Conservation (phyloP, 768 basidiomycete genomes). For the Trametes villosa region DNA sequence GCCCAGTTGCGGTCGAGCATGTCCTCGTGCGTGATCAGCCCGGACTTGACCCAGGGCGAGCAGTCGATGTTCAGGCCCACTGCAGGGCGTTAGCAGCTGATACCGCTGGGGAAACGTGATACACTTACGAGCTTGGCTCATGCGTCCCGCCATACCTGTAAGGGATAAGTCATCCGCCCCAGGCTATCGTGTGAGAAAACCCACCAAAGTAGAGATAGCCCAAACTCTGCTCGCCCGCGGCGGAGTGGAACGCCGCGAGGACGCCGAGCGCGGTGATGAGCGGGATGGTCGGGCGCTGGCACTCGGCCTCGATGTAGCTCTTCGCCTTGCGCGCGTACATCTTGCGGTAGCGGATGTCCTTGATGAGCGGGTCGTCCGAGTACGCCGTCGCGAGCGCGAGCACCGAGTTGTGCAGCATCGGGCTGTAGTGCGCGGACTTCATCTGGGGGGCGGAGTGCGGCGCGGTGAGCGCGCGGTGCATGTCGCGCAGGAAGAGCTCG, state of each 20-base stretch:
- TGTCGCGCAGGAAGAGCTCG: slow-evolving; percentile 45
- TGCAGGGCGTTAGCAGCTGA: slow-evolving; percentile 29
- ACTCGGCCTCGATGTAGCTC: slow-evolving; percentile 44
- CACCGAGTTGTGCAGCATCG: slow-evolving; percentile 73
- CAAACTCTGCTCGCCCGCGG: slow-evolving; percentile 44
- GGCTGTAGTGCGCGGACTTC: slow-evolving; percentile 65
- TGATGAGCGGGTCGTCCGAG: slow-evolving; percentile 42
- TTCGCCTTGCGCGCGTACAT: slow-evolving; percentile 44
- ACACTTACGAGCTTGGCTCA: slow-evolving; percentile 62
- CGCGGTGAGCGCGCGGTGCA: slow-evolving; percentile 41
- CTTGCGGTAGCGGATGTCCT: slow-evolving; percentile 33
- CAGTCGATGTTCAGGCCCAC: slow-evolving; percentile 63
- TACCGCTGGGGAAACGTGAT: not conserved
- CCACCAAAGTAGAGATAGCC: slow-evolving; percentile 50
- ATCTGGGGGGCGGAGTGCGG: slow-evolving; percentile 35
- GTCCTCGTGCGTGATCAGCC: slow-evolving; percentile 54
- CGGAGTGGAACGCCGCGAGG: slow-evolving; percentile 44
- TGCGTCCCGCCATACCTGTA: slow-evolving; percentile 59
- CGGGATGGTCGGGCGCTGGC: slow-evolving; percentile 44
- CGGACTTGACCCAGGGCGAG: slow-evolving; percentile 57
- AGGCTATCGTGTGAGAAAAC: not conserved
- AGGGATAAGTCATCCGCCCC: not conserved
- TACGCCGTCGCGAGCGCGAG: slow-evolving; percentile 48
- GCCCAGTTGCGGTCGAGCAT: slow-evolving; percentile 64
- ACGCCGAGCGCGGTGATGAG: slow-evolving; percentile 46